phyloP scores from a whole-genome alignment of 164 flowering plant species.

The Chloranthus sessilifolius region DNA sequence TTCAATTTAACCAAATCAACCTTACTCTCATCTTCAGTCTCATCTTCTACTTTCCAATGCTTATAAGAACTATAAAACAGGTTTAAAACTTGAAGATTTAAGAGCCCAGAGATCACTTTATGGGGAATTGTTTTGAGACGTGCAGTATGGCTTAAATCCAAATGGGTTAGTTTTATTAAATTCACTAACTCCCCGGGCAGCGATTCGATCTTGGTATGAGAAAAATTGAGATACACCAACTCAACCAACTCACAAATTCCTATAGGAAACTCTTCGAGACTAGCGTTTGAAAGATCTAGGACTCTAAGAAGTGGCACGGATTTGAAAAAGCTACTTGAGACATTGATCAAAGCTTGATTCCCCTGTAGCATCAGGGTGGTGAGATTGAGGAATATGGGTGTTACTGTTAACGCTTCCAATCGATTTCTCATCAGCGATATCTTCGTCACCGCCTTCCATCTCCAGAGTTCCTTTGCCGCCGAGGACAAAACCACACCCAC shows the following conservation, averaged over 20 bases:
- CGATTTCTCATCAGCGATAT: slow-evolving; percentile 11
- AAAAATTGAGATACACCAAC: slow-evolving; percentile 1
- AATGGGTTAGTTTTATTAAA: slow-evolving; percentile 8
- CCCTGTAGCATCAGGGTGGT: slow-evolving; percentile 11
- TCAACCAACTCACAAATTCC: background rate
- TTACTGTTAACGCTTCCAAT: background rate
- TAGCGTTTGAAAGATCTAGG: slow-evolving; percentile 13
- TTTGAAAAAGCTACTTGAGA: slow-evolving; percentile 6
- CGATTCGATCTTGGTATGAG: background rate
- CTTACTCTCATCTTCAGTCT: too few relatives aligned
- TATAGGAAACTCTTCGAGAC: slow-evolving; percentile 4
- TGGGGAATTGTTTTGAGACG: background rate
- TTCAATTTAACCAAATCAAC: background rate
- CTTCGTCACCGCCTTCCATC: slow-evolving; percentile 11
- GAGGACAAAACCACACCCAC: background rate
- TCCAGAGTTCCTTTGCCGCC: background rate
- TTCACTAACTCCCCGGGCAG: background rate
- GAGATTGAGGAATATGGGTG: slow-evolving; percentile 17
- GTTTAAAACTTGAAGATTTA: slow-evolving; percentile 4
- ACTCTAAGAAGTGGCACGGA: slow-evolving; percentile 11
- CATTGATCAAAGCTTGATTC: slow-evolving; percentile 1
- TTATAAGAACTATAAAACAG: background rate
- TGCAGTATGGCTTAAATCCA: slow-evolving; percentile 2
- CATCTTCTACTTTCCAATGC: background rate
- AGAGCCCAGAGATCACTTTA: slow-evolving; percentile 1